Evolutionary conservation across 2,329 filamentous ascomycete species (phyloP).

Genomic region (Talaromyces sp.): DNA sequence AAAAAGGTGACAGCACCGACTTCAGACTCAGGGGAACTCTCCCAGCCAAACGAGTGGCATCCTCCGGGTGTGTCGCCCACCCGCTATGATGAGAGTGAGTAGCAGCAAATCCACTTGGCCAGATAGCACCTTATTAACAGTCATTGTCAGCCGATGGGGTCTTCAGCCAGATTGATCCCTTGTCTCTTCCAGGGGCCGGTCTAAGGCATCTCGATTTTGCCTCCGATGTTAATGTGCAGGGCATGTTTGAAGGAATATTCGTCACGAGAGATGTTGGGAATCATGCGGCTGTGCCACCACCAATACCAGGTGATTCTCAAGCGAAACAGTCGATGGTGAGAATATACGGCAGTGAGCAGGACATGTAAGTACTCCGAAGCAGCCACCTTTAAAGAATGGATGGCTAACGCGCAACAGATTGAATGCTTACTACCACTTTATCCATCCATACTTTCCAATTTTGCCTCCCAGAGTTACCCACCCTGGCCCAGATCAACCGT

Average conservation of each 20-base stretch:
- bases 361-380: constrained; percentile 28
- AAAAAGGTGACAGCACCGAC: constrained; percentile 28
- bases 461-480: constrained; percentile 32
- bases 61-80: constrained; percentile 17
- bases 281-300: constrained; percentile 20
- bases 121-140: constrained; percentile 16
- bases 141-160: constrained; percentile 23
- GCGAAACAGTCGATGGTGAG: constrained; percentile 27
- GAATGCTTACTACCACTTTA: constrained; percentile 43
- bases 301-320: constrained; percentile 18
- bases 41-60: constrained; percentile 17
- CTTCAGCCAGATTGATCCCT: constrained; percentile 36
- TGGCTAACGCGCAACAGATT: constrained; percentile 23
- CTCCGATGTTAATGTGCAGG: constrained; percentile 22
- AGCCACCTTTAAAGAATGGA: not conserved
- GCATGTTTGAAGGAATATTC: constrained; percentile 35
- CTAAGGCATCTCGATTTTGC: constrained; percentile 35
- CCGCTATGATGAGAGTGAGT: constrained; percentile 30
- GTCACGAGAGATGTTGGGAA: constrained; percentile 18
- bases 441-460: constrained; percentile 42
- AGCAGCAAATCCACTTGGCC: not conserved
- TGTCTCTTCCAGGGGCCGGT: constrained; percentile 36
- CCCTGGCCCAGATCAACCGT: constrained; percentile 26
- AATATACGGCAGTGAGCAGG: constrained; percentile 35
- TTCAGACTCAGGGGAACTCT: constrained; percentile 17